These are phyloP conservation scores for Penicillium samsonianum DNA, from an alignment of 495 filamentous ascomycete species.

Conservation along the genomic window DNA sequence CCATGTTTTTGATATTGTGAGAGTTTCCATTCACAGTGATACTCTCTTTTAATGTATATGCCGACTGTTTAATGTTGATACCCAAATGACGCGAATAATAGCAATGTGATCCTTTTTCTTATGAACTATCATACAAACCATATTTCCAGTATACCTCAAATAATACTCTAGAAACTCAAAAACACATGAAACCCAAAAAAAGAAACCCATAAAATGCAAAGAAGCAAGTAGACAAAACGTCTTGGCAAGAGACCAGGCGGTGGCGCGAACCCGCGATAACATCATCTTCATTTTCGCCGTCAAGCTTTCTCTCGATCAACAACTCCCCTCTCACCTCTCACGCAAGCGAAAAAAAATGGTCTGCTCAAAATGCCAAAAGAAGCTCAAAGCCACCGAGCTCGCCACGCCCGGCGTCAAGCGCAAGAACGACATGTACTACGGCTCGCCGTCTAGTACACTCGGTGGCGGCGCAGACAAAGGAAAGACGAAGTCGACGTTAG, in stretches of 20 bases:
- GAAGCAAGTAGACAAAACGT: slow-evolving; percentile 11
- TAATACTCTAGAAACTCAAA: neutral
- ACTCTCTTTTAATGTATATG: slow-evolving; percentile 2
- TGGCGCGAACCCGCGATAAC: slow-evolving; percentile 21
- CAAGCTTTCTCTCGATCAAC: neutral
- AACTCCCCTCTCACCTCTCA: neutral
- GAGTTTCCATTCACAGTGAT: neutral
- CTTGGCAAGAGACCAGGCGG: slow-evolving; percentile 28
- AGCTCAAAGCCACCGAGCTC: slow-evolving; percentile 61
- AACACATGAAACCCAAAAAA: neutral
- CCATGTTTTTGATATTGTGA: neutral
- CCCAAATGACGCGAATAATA: slow-evolving; percentile 1
- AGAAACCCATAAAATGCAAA: neutral
- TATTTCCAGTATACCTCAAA: neutral
- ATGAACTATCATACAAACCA: neutral
- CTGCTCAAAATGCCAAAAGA: slow-evolving; percentile 67
- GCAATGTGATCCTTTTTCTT: neutral
- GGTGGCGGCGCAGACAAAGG: slow-evolving; percentile 53
- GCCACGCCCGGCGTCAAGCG: slow-evolving; percentile 70
- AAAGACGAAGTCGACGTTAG: slow-evolving; percentile 48
- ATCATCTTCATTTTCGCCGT: slow-evolving; percentile 8
- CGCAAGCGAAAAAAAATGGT: no score
- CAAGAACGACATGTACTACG: slow-evolving; percentile 72
- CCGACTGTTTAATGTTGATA: slow-evolving; percentile 4
- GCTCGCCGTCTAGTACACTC: slow-evolving; percentile 61